These are phyloP conservation scores for Primulina huaijiensis DNA, from an alignment of 257 asterid genomes.

Conservation along the genomic window DNA sequence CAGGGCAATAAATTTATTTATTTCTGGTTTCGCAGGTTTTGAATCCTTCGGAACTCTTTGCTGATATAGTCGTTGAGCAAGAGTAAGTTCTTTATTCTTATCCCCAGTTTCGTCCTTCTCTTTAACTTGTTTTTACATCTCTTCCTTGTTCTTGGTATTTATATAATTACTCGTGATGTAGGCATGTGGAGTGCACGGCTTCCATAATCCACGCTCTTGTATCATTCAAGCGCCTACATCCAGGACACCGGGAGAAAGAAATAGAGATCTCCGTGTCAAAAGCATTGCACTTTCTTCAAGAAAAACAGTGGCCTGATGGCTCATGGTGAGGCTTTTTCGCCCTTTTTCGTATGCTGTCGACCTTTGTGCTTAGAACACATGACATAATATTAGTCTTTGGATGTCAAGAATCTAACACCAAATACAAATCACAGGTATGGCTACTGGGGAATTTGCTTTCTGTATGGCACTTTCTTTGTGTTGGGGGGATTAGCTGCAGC, in stretches of 20 bases:
- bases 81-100: slow-evolving; percentile 44
- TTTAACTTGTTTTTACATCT: background rate
- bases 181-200: slow-evolving; percentile 66
- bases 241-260: slow-evolving; percentile 64
- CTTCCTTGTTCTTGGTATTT: background rate
- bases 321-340: slow-evolving; percentile 47
- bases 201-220: slow-evolving; percentile 49
- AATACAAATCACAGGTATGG: slow-evolving; percentile 49
- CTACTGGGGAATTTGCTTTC: slow-evolving; percentile 74
- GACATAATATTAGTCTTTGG: no score
- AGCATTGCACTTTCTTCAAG: slow-evolving; percentile 51
- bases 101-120: background rate
- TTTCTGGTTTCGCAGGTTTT: slow-evolving; percentile 32
- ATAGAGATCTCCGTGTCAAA: slow-evolving; percentile 48
- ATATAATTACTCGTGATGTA: slow-evolving; percentile 10
- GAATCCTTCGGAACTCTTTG: slow-evolving; percentile 81
- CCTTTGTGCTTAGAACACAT: background rate
- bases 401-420: slow-evolving; percentile 6
- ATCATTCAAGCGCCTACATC: slow-evolving; percentile 55
- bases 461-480: slow-evolving; percentile 65
- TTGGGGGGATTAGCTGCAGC: slow-evolving; percentile 50
- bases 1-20: no score
- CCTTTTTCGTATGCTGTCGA: background rate
- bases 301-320: slow-evolving; percentile 59
- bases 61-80: slow-evolving; percentile 68